phyloP scores from a whole-genome alignment of 768 basidiomycete genomes.

The Trametes meyenii region DNA sequence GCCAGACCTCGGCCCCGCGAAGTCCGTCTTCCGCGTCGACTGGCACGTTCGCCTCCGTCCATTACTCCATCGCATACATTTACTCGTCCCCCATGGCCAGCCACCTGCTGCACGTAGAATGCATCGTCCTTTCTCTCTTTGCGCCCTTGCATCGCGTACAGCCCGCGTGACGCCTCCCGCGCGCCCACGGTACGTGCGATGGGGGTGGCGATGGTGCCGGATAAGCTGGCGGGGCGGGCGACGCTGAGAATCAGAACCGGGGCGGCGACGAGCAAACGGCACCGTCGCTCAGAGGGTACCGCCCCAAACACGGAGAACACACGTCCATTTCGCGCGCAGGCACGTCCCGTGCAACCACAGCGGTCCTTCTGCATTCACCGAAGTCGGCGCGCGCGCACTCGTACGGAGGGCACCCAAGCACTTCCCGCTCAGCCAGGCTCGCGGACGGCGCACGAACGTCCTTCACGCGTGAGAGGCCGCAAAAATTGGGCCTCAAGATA shows the following conservation, averaged over 20 bases:
- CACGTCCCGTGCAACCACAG: neutral
- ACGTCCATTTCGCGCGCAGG: neutral
- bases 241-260: neutral
- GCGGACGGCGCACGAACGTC: neutral
- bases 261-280: neutral
- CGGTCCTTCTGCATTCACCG: constrained; percentile 9
- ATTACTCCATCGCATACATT: constrained; percentile 1
- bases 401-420: neutral
- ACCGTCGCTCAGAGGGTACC: too few species aligned
- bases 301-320: neutral
- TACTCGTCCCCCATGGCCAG: neutral
- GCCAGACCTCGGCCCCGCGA: too few species aligned
- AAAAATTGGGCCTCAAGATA: neutral
- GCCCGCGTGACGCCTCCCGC: neutral
- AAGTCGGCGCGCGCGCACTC: neutral
- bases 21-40: neutral
- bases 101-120: constrained; percentile 3
- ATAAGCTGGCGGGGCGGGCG: neutral
- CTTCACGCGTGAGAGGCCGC: constrained; percentile 8
- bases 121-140: neutral
- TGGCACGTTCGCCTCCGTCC: neutral
- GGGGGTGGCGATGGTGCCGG: neutral
- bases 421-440: neutral
- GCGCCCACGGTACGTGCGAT: neutral
- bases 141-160: neutral